Evolutionary conservation across 2,329 filamentous ascomycete genomes (phyloP), one percentile per base, ranked within the genome.

Genomic region (Cladorrhinum sp.): DNA sequence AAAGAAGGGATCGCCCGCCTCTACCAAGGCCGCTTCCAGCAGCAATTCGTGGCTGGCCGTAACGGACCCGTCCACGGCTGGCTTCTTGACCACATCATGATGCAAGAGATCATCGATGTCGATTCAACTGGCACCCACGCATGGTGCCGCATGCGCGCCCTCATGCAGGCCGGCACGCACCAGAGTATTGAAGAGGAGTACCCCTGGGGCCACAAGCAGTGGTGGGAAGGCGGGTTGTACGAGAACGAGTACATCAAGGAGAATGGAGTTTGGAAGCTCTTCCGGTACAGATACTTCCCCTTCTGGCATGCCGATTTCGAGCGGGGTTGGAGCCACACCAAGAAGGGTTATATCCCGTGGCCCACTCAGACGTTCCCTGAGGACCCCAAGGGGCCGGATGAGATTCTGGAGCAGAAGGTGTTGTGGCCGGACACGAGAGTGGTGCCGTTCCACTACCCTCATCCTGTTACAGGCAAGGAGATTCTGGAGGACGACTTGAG

Each of bases 191-290:
- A 76, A 52, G 77, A 79, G 49, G 74, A 73, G 8, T 80, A 83
- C 65, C 81, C 81, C 5, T 76, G 80, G 10, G 82, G 81, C 1
- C 76, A 81, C 53, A 74, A 78, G 10, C 82, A 84, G 68, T 85
- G 82, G 82, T 84, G 80, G 79, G 82, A 85, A 69, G 81, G 82
- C 49, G 82, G 82, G 2, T 70, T 84, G 36, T 85, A 85, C 70
- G 81, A 84, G 71, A 85, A 84, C 67, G 81, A 84, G 68, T 85
- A 83, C 69, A 78, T 84, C 72, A 83, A 82, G 70, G 80, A 84
- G 66, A 70, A 79, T 62, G 80, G 80, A 3, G 72, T 77, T 4
- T 85, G 82, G 82, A 82, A 81, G 71, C 76, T 84, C 23, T 80
- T 80, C 70, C 74, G 79, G 33, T 76, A 82, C 63, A 77, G 80